Base-by-base conservation (phyloP, 176 grass and related monocot species). In the Puya raimondii region DNA sequence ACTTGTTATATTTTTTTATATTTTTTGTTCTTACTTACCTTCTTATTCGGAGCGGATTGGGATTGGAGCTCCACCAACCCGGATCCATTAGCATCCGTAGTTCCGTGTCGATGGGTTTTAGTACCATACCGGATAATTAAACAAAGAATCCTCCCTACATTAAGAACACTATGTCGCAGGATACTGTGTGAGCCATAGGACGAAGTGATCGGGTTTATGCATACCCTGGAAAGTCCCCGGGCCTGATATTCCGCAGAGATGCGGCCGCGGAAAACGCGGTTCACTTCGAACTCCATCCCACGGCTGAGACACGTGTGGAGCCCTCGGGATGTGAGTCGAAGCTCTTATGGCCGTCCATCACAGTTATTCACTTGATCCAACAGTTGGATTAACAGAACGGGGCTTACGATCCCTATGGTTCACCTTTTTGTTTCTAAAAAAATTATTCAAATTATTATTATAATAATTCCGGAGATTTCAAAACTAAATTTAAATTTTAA, bases 221-320 rank as follows among this genome's bases (percentile, higher is more conserved):
- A 0, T 2, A 20, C n/a, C 16, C 73, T 57, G 63, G 54, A 42
- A 66, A 66, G 64, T 59, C 54, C 54, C 54, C 54, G 54, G 54
- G 54, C 54, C 54, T 59, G 5, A n/a, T 0, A 21, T 20, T 0
- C 54, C 54, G 14, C 54, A 59, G 54, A 59, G 54, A 59, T 59
- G 54, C 14, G 54, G 54, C 54, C 54, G 54, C 52, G 15, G 13
- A 9, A 59, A 16, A 59, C 54, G 16, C 54, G 54, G 54, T 10
- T 6, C 4, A 18, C 54, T 59, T 10, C 10, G 2, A 17, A 17
- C 5, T 20, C 4, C 3, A 15, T n/a, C 10, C 10, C 54, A 21
- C 5, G 54, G 54, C 54, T 59, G 54, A 59, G 54, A 59, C 54
- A 17, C n/a, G 54, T 20, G 54, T 59, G 54, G 54, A 59, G 54